Base-by-base conservation (phyloP, 2,329 filamentous ascomycete species). In the Apiospora saccharicola region DNA sequence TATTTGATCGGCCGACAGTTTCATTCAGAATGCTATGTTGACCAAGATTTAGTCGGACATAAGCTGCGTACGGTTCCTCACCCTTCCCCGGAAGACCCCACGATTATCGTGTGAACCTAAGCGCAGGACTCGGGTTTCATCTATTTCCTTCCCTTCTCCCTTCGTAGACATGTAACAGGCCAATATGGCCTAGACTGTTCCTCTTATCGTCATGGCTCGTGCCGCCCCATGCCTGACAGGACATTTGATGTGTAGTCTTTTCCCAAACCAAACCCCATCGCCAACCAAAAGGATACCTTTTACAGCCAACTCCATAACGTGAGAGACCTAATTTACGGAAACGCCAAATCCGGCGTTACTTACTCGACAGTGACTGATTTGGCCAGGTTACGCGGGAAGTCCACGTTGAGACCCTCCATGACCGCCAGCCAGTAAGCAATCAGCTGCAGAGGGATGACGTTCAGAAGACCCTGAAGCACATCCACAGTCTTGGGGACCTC, bases 331-430 rank as follows among this genome's bases (percentile, higher is more conserved):
- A 16, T 30, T n/a, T n/a, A 49, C 34, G 8, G 44, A 49, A 49
- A 69, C 44, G 26, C 47, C 37, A 49, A 14, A 30, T 16, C n/a
- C 6, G 12, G 26, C 44, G 22, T 10, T 34, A 19, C 37, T 69
- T 96, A 99, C 90, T 99, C 96, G 78, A 99, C 96, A 75, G 96
- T 99, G 76, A 99, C 96, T 75, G 95, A 98, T 91, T 99, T 99
- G 83, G 96, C 96, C 86, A 99, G 86, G 88, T 99, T 99, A 81
- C 96, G 93, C 72, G 96, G 96, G 91, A 98, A 98, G 83, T 99
- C 96, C 73, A 99, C 96, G 82, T 99, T 98, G 77, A 98, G 88
- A 70, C 95, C 96, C 87, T 98, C 96, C 77, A 93, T 93, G 79
- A 99, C 96, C 71, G 96, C 96, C 76, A 99, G 91, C 96, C 96